Percentiles rank a stretch among this genome's conserved stretches.
Evolutionary conservation across 1,284 basidiomycete species (phyloP).

Genomic region (Stygiomarasmius scandens): DNA sequence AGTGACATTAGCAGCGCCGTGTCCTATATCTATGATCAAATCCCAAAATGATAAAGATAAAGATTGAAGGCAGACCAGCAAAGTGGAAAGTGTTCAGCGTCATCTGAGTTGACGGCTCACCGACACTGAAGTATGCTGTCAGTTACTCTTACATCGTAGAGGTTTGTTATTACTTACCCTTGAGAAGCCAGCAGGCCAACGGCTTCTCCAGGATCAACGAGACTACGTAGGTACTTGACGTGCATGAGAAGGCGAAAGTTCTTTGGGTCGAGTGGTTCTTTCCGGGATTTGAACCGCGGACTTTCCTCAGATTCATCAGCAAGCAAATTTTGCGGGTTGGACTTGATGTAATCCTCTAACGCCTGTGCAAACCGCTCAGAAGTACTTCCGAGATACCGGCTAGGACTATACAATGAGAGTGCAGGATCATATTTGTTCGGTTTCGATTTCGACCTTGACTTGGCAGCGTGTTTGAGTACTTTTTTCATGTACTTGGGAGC

Average conservation of each 20-base stretch:
- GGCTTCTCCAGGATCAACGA: slow-evolving; percentile 97
- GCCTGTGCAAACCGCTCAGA: slow-evolving; percentile 91
- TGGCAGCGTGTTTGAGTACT: slow-evolving; percentile 58
- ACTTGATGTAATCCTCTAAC: slow-evolving; percentile 80
- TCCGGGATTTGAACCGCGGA: slow-evolving; percentile 45
- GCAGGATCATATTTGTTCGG: slow-evolving; percentile 70
- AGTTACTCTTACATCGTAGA: no score
- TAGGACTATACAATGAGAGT: slow-evolving; percentile 80
- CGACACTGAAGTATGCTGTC: slow-evolving; percentile 66
- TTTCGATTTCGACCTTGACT: slow-evolving; percentile 44
- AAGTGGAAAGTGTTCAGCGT: slow-evolving; percentile 99
- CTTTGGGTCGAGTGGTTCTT: slow-evolving; percentile 52
- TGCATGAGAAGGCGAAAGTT: slow-evolving; percentile 85
- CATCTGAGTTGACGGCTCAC: slow-evolving; percentile 99
- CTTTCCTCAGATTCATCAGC: slow-evolving; percentile 55
- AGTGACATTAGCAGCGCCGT: slow-evolving; percentile 99
- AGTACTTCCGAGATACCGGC: slow-evolving; percentile 84
- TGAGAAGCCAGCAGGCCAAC: slow-evolving; percentile 98
- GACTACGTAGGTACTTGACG: slow-evolving; percentile 88
- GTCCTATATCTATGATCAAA: slow-evolving; percentile 55
- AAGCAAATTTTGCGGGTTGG: slow-evolving; percentile 79
- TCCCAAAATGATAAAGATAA: background rate
- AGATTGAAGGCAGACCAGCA: slow-evolving; percentile 57
- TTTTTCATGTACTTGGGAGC: slow-evolving; percentile 88
- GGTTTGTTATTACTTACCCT: slow-evolving; percentile 59